Evolutionary conservation across 306 rosid species (phyloP), one percentile per base, ranked within the genome.

Genomic region (Malus sieversii): DNA sequence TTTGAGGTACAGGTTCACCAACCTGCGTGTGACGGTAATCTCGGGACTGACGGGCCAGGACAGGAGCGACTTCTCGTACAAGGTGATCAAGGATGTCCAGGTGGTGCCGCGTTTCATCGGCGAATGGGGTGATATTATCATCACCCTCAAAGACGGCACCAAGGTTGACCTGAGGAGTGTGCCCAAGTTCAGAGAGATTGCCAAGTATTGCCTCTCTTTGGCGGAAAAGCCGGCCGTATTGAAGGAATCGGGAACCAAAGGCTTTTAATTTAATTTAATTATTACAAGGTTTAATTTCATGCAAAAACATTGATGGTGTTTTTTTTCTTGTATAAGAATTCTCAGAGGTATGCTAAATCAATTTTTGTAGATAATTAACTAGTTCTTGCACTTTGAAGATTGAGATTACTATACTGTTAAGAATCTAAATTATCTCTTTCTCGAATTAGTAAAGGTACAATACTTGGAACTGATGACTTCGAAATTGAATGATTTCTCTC

Each of bases 121-220:
- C 23, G 97, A 95, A 71, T 95, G 98, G 98, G 98, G 97, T 59
- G 98, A 95, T 35, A 66, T 95, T 66, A 62, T 95, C 75, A 90
- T 95, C 25, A 95, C 98, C 9, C 84, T 92, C 19, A 86, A 86
- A 70, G 97, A 95, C 71, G 98, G 97, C 7, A 95, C 98, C 10
- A 89, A 84, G 65, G 97, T 92, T 0, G 97, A 95, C 68, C 93
- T 92, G 0, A 83, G 98, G 68, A 95, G 98, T 33, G 97, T 90
- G 9, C 98, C 97, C 1, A 92, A 75, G 75, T 95, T 95, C 68
- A 87, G 98, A 81, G 91, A 95, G 70, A 86, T 95, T 23, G 97
- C 97, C 0, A 87, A 86, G 79, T 90, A 95, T 67, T 92, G 97
- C 72, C 90, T 86, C 8, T 63, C 88, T 18, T 80, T 90, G 97